Conservation (phyloP, 2,329 filamentous ascomycete genomes). For the Fusarium anthophilum region DNA sequence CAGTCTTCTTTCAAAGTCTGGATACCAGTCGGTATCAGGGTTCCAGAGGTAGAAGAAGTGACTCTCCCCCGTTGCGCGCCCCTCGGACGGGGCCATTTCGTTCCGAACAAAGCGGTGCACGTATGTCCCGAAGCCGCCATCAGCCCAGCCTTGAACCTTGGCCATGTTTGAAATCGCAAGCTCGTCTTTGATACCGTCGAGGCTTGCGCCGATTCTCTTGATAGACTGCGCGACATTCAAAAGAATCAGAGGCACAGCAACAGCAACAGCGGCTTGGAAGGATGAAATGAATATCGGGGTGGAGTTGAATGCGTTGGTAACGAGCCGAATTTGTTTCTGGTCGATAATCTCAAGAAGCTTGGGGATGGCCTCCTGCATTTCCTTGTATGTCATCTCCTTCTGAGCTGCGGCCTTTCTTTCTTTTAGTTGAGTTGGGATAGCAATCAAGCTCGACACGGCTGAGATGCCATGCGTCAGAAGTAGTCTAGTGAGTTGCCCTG, state of each 20-base stretch:
- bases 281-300: neutral
- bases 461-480: fast-evolving
- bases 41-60: neutral
- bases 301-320: neutral
- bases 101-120: fast-evolving
- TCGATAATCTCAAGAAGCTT: neutral
- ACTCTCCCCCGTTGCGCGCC: fast-evolving
- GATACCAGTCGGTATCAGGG: neutral
- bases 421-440: neutral
- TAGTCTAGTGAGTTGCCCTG: fast-evolving
- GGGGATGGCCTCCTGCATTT: neutral
- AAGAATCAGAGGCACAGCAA: fast-evolving
- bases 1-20: neutral
- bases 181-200: fast-evolving
- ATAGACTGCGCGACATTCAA: fast-evolving
- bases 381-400: neutral
- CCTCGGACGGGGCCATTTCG: neutral
- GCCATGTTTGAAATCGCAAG: neutral
- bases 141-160: fast-evolving
- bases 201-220: neutral
- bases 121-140: neutral
- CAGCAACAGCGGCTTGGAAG: neutral
- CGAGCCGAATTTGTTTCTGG: neutral
- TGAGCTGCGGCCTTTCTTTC: neutral
- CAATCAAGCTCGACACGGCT: fast-evolving